Evolutionary conservation across 805 yeast species (phyloP).

Genomic region (Hanseniaspora guilliermondii): DNA sequence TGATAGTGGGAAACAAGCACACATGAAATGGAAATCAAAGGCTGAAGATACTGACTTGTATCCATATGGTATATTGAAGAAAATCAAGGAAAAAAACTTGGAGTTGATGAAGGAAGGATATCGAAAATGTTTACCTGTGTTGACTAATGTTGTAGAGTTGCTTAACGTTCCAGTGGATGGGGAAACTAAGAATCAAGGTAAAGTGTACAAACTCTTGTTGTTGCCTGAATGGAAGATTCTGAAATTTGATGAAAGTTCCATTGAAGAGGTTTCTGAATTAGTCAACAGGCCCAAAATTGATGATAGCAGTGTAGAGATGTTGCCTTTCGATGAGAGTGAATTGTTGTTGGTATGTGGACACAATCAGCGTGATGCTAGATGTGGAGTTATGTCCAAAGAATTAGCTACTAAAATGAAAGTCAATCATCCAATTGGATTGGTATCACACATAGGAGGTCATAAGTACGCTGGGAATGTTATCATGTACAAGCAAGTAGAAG

Average conservation of each 20-base stretch:
- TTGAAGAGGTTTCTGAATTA: constrained; percentile 18
- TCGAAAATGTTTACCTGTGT: constrained; percentile 15
- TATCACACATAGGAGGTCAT: constrained; percentile 80
- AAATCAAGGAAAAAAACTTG: constrained; percentile 16
- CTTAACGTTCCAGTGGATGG: neutral
- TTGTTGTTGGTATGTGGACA: constrained; percentile 23
- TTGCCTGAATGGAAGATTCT: constrained; percentile 17
- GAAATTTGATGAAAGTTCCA: neutral
- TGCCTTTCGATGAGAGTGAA: constrained; percentile 3
- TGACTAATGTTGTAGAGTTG: neutral
- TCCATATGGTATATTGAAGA: constrained; percentile 20
- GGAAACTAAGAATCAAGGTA: constrained; percentile 9
- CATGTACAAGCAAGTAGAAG: constrained; percentile 31
- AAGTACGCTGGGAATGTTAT: constrained; percentile 73
- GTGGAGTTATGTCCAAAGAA: constrained; percentile 19
- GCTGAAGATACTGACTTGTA: constrained; percentile 18
- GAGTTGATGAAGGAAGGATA: constrained; percentile 16
- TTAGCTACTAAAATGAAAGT: neutral
- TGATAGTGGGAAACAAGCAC: neutral
- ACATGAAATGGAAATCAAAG: constrained; percentile 20
- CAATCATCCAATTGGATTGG: constrained; percentile 37
- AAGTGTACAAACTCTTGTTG: constrained; percentile 21
- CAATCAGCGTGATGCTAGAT: constrained; percentile 22
- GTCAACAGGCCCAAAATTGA: constrained; percentile 16
- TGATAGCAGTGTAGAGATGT: neutral